Conservation (phyloP, 192 early-diverging fungal genomes). For the Kickxella alabastrina region DNA sequence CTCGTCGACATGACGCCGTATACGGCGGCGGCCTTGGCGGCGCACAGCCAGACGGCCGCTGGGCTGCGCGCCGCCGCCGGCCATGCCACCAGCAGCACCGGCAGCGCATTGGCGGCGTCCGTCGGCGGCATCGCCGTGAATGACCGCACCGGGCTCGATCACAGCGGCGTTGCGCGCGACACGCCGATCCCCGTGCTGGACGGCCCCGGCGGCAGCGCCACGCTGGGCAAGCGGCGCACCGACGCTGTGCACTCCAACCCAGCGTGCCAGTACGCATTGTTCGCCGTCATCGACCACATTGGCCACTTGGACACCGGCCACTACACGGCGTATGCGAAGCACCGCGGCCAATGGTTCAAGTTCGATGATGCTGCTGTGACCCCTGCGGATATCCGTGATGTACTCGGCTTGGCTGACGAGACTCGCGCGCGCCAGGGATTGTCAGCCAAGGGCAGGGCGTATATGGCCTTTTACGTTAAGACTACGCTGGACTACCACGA, state of each 20-base stretch:
- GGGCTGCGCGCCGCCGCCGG: slow-evolving; percentile 31
- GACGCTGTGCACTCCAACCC: slow-evolving; percentile 55
- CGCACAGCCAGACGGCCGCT: slow-evolving; percentile 39
- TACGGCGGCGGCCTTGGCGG: slow-evolving; percentile 60
- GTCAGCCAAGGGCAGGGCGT: slow-evolving; percentile 50
- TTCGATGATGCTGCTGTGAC: slow-evolving; percentile 86
- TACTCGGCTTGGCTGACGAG: slow-evolving; percentile 56
- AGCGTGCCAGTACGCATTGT: slow-evolving; percentile 75
- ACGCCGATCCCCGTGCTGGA: slow-evolving; percentile 27
- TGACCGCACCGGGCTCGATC: neutral
- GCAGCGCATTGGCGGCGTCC: slow-evolving; percentile 33
- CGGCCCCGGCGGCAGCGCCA: slow-evolving; percentile 23
- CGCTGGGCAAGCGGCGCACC: slow-evolving; percentile 26
- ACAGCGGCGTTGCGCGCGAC: slow-evolving; percentile 6
- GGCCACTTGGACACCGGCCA: slow-evolving; percentile 94
- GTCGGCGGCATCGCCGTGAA: slow-evolving; percentile 17
- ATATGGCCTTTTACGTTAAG: slow-evolving; percentile 89
- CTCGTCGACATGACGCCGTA: slow-evolving; percentile 90
- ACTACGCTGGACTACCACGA: slow-evolving; percentile 60
- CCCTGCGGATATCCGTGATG: slow-evolving; percentile 64
- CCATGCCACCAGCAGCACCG: slow-evolving; percentile 26
- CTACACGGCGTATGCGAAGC: slow-evolving; percentile 80
- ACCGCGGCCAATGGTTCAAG: slow-evolving; percentile 79
- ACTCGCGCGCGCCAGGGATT: slow-evolving; percentile 57
- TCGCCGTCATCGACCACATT: slow-evolving; percentile 89